Evolutionary conservation across 1,139 yeast genomes (phyloP), one percentile per base, ranked within the genome.

Genomic region (Saccharomyces hybrid): DNA sequence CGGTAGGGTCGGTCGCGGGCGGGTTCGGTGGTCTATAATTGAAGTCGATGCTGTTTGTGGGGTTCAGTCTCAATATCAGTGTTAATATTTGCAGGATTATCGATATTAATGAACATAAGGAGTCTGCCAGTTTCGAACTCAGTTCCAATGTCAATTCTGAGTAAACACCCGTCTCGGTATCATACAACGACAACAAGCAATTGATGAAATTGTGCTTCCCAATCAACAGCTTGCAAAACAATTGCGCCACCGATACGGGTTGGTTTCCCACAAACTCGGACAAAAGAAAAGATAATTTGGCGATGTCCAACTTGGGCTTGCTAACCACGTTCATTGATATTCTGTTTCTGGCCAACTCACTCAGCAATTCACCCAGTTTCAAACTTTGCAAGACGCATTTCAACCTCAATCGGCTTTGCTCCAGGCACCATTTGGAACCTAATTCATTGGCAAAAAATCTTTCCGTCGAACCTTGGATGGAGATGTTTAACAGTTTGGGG

Each of bases 401-500:
- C 34, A 63, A 34, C 47, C 60, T 64, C 4, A 53, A 49, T 6
- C 62, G 58, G 50, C 64, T 61, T 12, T 60, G 60, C 42, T 66
- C 71, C 3, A 68, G 58, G 47, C 61, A 57, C 71, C 70, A 67
- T 52, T 66, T 49, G 9, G 55, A 38, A 7, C 48, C 51, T n/a
- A 34, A 42, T 32, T 55, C 38, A 42, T 46, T 42, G 19, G 55
- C 51, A 47, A 65, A 66, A 42, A 58, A 58, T 11, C 53, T 49
- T n/a, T 62, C 62, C 24, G 62, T 57, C 3, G 58, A 50, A 4
- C 58, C 61, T 21, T 58, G 57, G 16, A 67, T 58, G n/a, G 68
- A 63, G 50, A 70, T 62, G 42, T 70, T 64, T 42, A 75, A 61
- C 50, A 71, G 59, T 55, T 77, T 75, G 48, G 83, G 86, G 0